These are phyloP conservation scores for Monosporascus sp. DNA, from an alignment of 2,329 filamentous ascomycete species.

Conservation along the genomic window DNA sequence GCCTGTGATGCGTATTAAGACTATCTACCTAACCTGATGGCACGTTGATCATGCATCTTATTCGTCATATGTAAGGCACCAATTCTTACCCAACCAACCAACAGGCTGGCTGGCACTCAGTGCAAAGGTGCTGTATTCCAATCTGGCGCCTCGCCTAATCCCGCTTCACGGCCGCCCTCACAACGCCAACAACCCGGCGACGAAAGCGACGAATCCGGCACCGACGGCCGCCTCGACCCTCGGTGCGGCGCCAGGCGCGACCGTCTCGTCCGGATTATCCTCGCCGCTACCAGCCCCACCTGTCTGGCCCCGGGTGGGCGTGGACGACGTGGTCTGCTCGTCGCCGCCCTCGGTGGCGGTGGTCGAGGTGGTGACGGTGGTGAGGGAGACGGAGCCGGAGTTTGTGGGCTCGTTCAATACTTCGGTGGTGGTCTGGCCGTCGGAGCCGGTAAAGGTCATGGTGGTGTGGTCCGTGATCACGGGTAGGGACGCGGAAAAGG, in stretches of 20 bases:
- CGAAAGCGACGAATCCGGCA: background rate
- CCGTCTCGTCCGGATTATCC: background rate
- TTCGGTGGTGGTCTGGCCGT: background rate
- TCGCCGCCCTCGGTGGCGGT: background rate
- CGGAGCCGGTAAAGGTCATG: background rate
- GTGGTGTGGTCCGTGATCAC: background rate
- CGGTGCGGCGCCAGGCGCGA: background rate
- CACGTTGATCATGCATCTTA: no score
- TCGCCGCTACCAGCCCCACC: background rate
- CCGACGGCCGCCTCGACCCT: background rate
- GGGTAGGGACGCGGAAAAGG: background rate
- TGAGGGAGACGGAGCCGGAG: background rate
- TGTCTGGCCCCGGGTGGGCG: background rate
- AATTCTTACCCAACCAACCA: no score
- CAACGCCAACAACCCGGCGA: background rate
- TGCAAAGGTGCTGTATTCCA: no score
- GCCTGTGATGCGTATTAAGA: no score
- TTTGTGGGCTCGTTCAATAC: background rate
- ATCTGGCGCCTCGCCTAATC: no score
- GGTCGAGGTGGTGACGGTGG: background rate
- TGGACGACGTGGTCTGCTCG: background rate
- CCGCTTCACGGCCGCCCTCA: background rate
- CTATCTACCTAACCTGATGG: no score
- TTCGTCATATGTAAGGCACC: no score
- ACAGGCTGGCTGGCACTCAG: no score